A percentile compares a stretch with the other conserved stretches of the same genome.
Conservation (phyloP, 2,329 filamentous ascomycete genomes). For the Spiromastix sp. region DNA sequence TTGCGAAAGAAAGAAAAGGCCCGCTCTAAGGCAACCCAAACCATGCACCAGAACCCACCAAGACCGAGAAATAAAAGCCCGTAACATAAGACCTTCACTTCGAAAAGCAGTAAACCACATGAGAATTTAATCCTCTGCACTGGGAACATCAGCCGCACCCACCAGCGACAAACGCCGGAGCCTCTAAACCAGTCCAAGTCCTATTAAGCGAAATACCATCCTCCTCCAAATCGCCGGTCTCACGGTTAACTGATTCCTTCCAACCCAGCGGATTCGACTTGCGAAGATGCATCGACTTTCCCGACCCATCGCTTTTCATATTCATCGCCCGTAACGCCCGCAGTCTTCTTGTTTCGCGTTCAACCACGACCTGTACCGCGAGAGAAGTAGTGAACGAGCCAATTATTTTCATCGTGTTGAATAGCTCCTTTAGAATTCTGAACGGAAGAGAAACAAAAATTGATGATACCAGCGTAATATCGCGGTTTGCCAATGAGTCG, state of each 20-base stretch:
- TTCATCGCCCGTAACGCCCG: slow-evolving; percentile 12
- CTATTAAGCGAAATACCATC: not conserved
- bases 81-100: too few relatives aligned
- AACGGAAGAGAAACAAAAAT: slow-evolving; percentile 21
- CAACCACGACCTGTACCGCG: slow-evolving; percentile 15
- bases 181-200: not conserved
- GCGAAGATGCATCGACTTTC: not conserved
- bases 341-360: slow-evolving; percentile 21
- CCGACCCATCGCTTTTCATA: not conserved
- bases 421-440: slow-evolving; percentile 12
- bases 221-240: not conserved
- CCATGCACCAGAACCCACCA: too few relatives aligned
- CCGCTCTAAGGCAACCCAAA: too few relatives aligned
- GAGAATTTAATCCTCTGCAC: too few relatives aligned
- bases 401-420: slow-evolving; percentile 13
- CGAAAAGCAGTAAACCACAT: too few relatives aligned
- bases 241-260: not conserved
- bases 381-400: slow-evolving; percentile 11
- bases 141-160: too few relatives aligned
- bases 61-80: too few relatives aligned
- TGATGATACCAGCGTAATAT: slow-evolving; percentile 15
- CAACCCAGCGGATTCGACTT: slow-evolving; percentile 5
- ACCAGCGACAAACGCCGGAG: too few relatives aligned
- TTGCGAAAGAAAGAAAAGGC: too few relatives aligned
- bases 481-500: slow-evolving; percentile 9